Evolutionary conservation across 1,139 yeast species (phyloP), one percentile per base, ranked within the genome.

Genomic region (Taphrina pruni): DNA sequence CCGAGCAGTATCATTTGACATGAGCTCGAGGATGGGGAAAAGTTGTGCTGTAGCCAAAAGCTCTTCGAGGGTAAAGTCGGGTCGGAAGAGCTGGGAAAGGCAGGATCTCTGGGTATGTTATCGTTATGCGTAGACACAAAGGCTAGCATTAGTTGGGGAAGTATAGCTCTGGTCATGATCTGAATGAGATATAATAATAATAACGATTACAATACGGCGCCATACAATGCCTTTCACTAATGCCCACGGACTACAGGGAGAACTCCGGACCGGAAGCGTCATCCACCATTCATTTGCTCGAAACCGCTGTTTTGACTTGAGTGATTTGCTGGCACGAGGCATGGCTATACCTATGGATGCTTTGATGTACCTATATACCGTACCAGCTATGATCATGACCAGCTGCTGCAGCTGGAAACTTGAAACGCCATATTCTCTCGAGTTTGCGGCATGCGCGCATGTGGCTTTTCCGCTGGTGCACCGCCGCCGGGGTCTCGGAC

Each of bases 1-100:
- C 43, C 14, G 58, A 54, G 21, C 43, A 36, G 17, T 54, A 36
- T 54, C 58, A 36, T 12, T 17, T 54, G 21, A 54, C 43, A n/a
- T 38, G 58, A 54, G 43, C 56, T 7, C 14, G 14, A 14, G 14
- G 43, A 39, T 11, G 14, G 43, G 43, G 43, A 14, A 39, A 9
- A 39, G 43, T 39, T 14, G 14, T 39, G 48, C 48, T 12, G 32
- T 26, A 26, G 32, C 32, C 32, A 26, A 26, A 26, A 4, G 32
- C 4, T 26, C 32, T 26, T 26, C 32, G 32, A 26, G 4, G 32
- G 32, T 26, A 26, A 26, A 26, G 32, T 26, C 32, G 32, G 4
- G 32, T 4, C 4, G 32, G 32, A 26, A 26, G 32, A 26, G 32
- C 32, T 26, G 32, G 32, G 32, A 26, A 26, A 26, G 32, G 32